Evolutionary conservation across 108 stramenopile genomes (phyloP).

Genomic region (Nitzschia putrida): DNA sequence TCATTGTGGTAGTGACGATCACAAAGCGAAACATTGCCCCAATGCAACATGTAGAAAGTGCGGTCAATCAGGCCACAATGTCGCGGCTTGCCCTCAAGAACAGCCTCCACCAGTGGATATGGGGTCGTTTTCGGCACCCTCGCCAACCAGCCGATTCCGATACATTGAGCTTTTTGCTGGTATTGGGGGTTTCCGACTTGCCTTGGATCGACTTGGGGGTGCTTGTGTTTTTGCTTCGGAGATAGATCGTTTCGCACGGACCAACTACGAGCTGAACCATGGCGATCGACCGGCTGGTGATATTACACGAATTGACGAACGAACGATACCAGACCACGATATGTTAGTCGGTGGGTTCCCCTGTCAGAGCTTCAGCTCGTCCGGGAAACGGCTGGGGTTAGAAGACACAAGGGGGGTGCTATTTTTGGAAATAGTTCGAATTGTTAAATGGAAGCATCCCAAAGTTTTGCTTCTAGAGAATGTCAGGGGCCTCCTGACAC

Average conservation of each 20-base stretch:
- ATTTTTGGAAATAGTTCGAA: conserved; percentile 33
- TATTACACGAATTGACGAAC: conserved; percentile 44
- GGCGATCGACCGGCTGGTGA: conserved; percentile 41
- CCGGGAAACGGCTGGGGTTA: conserved; percentile 12
- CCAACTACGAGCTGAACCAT: conserved; percentile 54
- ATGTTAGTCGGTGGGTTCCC: conserved; percentile 42
- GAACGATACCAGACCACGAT: conserved; percentile 41
- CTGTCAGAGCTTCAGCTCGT: conserved; percentile 34
- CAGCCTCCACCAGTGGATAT: neutral
- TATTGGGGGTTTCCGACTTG: conserved; percentile 73
- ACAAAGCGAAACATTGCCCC: conserved; percentile 22
- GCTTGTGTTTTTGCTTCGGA: conserved; percentile 67
- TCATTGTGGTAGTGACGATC: conserved; percentile 21
- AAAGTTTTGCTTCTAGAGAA: conserved; percentile 36
- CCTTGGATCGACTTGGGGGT: conserved; percentile 66
- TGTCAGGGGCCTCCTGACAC: conserved; percentile 27
- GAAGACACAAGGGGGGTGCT: conserved; percentile 24
- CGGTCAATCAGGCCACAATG: conserved; percentile 15
- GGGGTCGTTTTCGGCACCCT: neutral
- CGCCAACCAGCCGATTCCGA: conserved; percentile 33
- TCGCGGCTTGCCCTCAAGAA: conserved; percentile 2
- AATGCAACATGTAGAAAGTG: conserved; percentile 10
- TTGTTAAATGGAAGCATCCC: conserved; percentile 26
- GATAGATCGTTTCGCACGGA: conserved; percentile 41
- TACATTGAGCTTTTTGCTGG: conserved; percentile 72